Evolutionary conservation across 306 rosid species (phyloP).

Genomic region (Cajanus cajan): DNA sequence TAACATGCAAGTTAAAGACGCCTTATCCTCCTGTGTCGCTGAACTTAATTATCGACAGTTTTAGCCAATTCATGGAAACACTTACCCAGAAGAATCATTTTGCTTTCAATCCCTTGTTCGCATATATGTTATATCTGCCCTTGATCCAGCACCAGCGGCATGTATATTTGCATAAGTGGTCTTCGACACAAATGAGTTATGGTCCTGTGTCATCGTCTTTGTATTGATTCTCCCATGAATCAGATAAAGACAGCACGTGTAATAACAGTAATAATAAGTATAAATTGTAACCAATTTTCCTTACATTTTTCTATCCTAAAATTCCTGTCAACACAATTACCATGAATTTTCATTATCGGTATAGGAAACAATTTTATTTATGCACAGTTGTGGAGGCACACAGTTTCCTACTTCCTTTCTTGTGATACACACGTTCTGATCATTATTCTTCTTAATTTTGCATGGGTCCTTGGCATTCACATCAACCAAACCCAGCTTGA

Average conservation of each 20-base stretch:
- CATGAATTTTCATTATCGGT: background rate
- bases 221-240: background rate
- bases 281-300: background rate
- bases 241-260: constrained; percentile 10
- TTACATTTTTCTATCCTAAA: background rate
- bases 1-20: constrained; percentile 72
- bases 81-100: constrained; percentile 20
- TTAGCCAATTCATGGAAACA: constrained; percentile 32
- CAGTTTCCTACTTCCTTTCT: background rate
- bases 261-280: background rate
- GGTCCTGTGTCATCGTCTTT: constrained; percentile 4
- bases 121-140: constrained; percentile 6
- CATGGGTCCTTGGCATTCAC: too few relatives aligned
- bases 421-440: background rate
- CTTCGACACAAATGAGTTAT: background rate
- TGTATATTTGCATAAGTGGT: constrained; percentile 27
- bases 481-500: too few relatives aligned
- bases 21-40: constrained; percentile 65
- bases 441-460: background rate
- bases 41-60: constrained; percentile 59
- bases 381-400: background rate
- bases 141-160: constrained; percentile 23
- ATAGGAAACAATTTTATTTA: background rate
- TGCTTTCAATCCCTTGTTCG: constrained; percentile 9
- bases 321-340: background rate